Percentiles rank a stretch among this genome's conserved stretches.
Evolutionary conservation across 345 rosid genomes (phyloP).

Genomic region (Excoecaria agallocha): DNA sequence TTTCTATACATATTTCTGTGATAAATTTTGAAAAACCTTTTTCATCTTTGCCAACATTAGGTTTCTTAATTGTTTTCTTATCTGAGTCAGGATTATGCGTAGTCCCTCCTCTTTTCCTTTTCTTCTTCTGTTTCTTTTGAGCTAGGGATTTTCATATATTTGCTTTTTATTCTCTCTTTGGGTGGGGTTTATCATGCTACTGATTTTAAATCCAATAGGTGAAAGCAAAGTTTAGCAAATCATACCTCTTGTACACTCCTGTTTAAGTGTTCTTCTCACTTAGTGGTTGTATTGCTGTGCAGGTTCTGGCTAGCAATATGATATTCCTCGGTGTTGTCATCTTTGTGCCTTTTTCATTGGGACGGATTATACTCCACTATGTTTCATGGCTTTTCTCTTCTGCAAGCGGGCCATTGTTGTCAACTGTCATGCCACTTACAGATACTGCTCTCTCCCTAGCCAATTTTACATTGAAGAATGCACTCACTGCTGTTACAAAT

Average conservation of each 20-base stretch:
- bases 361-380: constrained; percentile 69
- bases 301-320: constrained; percentile 99
- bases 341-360: constrained; percentile 88
- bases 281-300: constrained; percentile 31
- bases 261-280: background rate
- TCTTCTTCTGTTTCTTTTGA: background rate
- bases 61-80: background rate
- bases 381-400: constrained; percentile 81
- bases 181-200: background rate
- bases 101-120: background rate
- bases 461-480: constrained; percentile 64
- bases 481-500: constrained; percentile 70
- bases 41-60: background rate
- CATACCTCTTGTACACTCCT: background rate
- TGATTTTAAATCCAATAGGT: background rate
- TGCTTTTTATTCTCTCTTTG: no score
- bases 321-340: constrained; percentile 97
- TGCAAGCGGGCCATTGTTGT: constrained; percentile 65
- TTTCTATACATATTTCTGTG: background rate
- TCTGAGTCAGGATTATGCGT: background rate
- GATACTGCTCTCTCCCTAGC: constrained; percentile 73
- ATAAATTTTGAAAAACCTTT: background rate
- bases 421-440: constrained; percentile 58
- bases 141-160: background rate
- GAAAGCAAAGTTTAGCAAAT: background rate